Conservation (phyloP, 441 rosid genomes). For the Croton laevigatus region DNA sequence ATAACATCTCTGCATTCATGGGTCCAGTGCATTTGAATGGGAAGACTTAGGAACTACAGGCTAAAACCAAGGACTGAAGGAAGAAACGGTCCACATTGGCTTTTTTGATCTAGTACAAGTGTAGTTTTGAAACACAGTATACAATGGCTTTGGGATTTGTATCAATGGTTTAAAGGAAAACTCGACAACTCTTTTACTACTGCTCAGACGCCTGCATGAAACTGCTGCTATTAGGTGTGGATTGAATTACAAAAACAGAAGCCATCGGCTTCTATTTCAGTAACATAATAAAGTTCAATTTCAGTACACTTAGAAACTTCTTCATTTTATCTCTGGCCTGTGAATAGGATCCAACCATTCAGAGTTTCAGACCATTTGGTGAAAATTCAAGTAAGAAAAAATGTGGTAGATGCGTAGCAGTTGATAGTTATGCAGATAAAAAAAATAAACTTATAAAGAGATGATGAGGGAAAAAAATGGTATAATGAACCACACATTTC, state of each 20-base stretch:
- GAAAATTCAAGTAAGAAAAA: no score
- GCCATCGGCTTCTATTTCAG: neutral
- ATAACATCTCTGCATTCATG: neutral
- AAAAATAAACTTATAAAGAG: no score
- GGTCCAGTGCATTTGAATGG: constrained; percentile 11
- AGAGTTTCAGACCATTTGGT: neutral
- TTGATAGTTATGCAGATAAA: no score
- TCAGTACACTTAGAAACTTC: neutral
- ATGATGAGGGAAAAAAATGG: no score
- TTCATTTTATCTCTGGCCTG: neutral
- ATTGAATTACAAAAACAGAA: constrained; percentile 8
- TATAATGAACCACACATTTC: no score
- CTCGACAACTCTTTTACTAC: constrained; percentile 9
- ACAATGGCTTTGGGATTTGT: constrained; percentile 14
- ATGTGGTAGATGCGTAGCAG: no score
- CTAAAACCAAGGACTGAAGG: neutral
- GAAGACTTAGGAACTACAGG: constrained; percentile 3
- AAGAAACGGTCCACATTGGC: neutral
- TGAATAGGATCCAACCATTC: neutral
- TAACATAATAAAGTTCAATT: neutral
- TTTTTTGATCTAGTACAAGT: neutral
- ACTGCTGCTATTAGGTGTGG: neutral
- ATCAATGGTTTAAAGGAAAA: constrained; percentile 8
- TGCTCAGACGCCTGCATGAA: constrained; percentile 11
- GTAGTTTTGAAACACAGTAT: neutral